Evolutionary conservation across 1,284 basidiomycete genomes (phyloP), one percentile per base, ranked within the genome.

Genomic region (Bjerkandera adusta): DNA sequence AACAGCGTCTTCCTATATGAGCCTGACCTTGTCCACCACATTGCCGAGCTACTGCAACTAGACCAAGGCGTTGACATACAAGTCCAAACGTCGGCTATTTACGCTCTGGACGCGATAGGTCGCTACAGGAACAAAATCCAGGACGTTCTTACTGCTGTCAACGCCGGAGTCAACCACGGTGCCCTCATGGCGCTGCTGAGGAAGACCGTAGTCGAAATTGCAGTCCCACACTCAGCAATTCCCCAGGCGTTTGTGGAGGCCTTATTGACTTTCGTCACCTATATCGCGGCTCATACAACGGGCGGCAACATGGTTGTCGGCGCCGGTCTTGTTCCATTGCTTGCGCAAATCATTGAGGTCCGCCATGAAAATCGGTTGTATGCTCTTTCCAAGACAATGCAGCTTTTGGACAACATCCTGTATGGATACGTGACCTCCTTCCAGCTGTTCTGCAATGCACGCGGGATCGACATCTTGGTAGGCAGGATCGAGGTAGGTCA

Each of bases 101-200:
- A 89, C 41, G 89, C 92, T 8, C 74, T 99, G 43, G 97, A 99
- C 65, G 91, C 91, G 3, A 79, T 97, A 48, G 87, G 85, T 4
- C 79, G 92, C 53, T 96, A 97, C 63, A 81, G 92, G 48, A 75
- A 72, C 53, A 92, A 87, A 62, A 77, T 91, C 30, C 81, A 84
- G 53, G 96, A 98, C 60, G 92, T 97, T 24, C 71, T 98, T 35
- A 86, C 87, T 12, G 85, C 95, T 1, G 81, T 98, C 40, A 97
- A 97, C 61, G 95, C 93, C 15, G 93, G 93, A 42, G 92, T 98
- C 51, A 97, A 93, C 60, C 97, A 99, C 62, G 97, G 97, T 12
- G 88, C 93, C 38, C 68, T 98, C 26, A 92, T 97, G 86, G 84
- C 87, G 18, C 72, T 94, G 36, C 73, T 97, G 51, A 82, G 92